Conservation (phyloP, 306 rosid species). For the Adenanthera pavonina region DNA sequence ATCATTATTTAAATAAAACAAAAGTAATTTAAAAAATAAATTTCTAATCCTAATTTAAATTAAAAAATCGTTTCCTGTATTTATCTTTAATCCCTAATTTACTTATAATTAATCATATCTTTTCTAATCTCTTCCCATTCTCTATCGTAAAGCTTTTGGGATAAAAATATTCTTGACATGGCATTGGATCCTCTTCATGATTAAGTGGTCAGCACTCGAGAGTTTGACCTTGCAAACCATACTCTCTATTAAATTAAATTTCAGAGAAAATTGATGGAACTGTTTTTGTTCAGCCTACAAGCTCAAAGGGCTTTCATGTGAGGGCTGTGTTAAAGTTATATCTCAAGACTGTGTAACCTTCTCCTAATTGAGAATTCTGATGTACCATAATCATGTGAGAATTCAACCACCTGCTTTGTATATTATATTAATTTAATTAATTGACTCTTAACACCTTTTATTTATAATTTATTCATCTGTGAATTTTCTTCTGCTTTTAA, state of each 20-base stretch:
- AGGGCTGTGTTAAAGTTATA: not conserved
- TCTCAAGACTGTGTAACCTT: not conserved
- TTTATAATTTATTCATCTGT: slow-evolving; percentile 4
- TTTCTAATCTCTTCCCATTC: not conserved
- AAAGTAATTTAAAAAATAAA: not conserved
- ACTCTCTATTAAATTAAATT: not conserved
- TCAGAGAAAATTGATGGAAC: not conserved
- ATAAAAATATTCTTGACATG: not conserved
- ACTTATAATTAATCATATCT: not conserved
- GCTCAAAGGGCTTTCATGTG: not conserved
- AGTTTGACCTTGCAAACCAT: not conserved
- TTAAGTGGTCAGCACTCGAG: not conserved
- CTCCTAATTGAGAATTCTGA: not conserved
- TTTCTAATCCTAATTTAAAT: not conserved
- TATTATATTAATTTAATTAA: not conserved
- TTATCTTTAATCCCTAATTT: not conserved
- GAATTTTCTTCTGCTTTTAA: not conserved
- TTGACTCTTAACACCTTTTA: slow-evolving; percentile 16
- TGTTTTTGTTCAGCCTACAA: slow-evolving; percentile 9
- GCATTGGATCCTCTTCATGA: not conserved
- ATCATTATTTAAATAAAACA: not conserved
- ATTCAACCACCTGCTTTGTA: not conserved
- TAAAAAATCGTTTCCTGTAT: not conserved
- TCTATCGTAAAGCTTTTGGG: not conserved
- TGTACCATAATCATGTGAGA: not conserved